A percentile compares a stretch with the other conserved stretches of the same genome.
These are phyloP conservation scores for Torulaspora gathmanii DNA, from an alignment of 805 yeast genomes.

Conservation along the genomic window DNA sequence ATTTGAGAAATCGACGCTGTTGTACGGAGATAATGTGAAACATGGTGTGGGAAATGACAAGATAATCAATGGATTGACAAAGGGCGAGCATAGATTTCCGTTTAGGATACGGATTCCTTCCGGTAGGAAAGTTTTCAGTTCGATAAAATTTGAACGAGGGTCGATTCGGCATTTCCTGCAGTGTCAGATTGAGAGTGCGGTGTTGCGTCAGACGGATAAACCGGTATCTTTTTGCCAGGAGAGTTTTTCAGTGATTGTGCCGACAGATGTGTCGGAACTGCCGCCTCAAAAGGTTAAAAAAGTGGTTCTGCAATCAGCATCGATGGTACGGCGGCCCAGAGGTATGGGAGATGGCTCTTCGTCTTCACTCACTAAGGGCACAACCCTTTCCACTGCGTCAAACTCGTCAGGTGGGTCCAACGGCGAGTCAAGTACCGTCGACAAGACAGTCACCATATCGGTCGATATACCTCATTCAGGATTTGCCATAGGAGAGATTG, in stretches of 20 bases:
- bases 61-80: conserved; percentile 46
- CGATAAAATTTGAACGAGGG: conserved; percentile 83
- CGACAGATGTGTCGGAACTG: conserved; percentile 64
- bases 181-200: conserved; percentile 23
- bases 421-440: conserved; percentile 7
- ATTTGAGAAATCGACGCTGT: conserved; percentile 54
- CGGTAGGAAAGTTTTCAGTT: conserved; percentile 59
- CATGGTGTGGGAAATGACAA: conserved; percentile 12
- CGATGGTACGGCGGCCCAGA: conserved; percentile 14
- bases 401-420: conserved; percentile 15
- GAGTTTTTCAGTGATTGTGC: conserved; percentile 56
- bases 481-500: conserved; percentile 68
- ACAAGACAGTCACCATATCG: conserved; percentile 38
- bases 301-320: conserved; percentile 55
- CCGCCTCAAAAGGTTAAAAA: conserved; percentile 64
- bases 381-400: conserved; percentile 22
- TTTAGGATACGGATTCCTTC: conserved; percentile 76
- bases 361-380: conserved; percentile 25
- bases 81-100: conserved; percentile 86
- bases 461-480: conserved; percentile 59
- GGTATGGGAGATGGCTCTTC: conserved; percentile 18
- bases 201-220: conserved; percentile 19
- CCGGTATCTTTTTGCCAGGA: conserved; percentile 49
- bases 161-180: conserved; percentile 58
- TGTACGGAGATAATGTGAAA: conserved; percentile 47